A percentile compares a stretch with the other conserved stretches of the same genome.
Evolutionary conservation across 202 grass and related monocot genomes (phyloP).

Genomic region (Panicum hallii): DNA sequence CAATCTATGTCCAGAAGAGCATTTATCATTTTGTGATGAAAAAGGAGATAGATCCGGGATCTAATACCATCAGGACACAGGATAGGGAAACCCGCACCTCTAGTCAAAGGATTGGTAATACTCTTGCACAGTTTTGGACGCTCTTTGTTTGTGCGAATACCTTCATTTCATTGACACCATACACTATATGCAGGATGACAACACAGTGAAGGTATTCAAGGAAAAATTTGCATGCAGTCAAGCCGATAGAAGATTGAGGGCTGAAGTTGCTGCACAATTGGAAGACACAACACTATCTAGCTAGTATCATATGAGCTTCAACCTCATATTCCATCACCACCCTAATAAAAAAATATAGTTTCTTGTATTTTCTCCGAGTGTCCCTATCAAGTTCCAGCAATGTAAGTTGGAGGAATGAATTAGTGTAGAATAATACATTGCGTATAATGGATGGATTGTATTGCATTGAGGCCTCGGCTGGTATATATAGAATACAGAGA

Average conservation of each 20-base stretch:
- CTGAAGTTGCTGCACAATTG: conserved; percentile 41
- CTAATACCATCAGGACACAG: conserved; percentile 70
- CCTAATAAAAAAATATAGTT: background rate
- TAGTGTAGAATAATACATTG: no score
- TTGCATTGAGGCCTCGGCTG: no score
- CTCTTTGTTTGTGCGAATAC: conserved; percentile 28
- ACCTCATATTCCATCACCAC: background rate
- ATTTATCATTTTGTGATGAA: conserved; percentile 70
- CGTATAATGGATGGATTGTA: no score
- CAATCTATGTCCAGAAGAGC: conserved; percentile 58
- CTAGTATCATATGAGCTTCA: conserved; percentile 23
- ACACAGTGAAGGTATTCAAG: conserved; percentile 45
- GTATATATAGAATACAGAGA: no score
- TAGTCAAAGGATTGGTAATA: conserved; percentile 77
- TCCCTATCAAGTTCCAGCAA: background rate
- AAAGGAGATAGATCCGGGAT: conserved; percentile 60
- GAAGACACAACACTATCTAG: conserved; percentile 43
- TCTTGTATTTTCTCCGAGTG: background rate
- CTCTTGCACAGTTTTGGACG: conserved; percentile 12
- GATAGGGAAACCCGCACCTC: conserved; percentile 68
- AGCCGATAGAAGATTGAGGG: conserved; percentile 53
- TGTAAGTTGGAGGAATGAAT: conserved; percentile 14
- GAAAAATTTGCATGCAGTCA: conserved; percentile 58
- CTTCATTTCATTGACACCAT: conserved; percentile 12
- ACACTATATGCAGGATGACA: conserved; percentile 51